Base-by-base conservation (phyloP, 129 eudicot species). In the Flaveria linearis region DNA sequence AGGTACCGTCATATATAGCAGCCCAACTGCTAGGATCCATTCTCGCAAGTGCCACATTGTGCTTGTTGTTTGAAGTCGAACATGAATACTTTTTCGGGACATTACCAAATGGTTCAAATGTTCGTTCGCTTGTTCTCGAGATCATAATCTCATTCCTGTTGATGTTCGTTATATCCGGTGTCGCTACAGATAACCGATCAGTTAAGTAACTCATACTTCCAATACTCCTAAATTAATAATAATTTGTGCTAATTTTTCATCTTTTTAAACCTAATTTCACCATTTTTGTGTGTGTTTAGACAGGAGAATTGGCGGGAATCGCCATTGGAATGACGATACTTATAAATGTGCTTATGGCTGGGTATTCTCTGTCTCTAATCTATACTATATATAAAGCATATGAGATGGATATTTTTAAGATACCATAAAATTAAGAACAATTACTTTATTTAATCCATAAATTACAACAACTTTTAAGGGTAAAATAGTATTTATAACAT, bases 91-190 rank as follows among this genome's bases (percentile, higher is more conserved):
- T 30, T 16, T 90, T 87, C 74, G 96, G 92, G 67, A 87, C 92
- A 0, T 12, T 74, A 26, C 96, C 92, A 1, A 78, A 63, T 3
- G 96, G 85, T 36, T 76, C 86, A 9, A 36, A 84, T 33, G 39
- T 52, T 16, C 84, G 82, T 50, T 74, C 92, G 2, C 78, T 90
- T 2, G 58, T 71, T 10, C 80, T 90, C 7, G 92, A 90, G 80
- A 78, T 87, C 64, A 63, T 87, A 41, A 75, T 78, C 20, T 72
- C 92, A 0, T 90, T 87, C 76, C 82, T 87, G 39, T 75, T 90
- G 76, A 87, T 90, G 96, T 90, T 90, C 61, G 92, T 87, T 5
- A 82, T 90, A 72, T 90, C 88, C 23, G 92, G 88, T 1, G 92
- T 85, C 50, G 85, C 90, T 28, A 87, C 92, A 0, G 96, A 90